Evolutionary conservation across 2,329 filamentous ascomycete genomes (phyloP).

Genomic region (Alternaria infectoria): DNA sequence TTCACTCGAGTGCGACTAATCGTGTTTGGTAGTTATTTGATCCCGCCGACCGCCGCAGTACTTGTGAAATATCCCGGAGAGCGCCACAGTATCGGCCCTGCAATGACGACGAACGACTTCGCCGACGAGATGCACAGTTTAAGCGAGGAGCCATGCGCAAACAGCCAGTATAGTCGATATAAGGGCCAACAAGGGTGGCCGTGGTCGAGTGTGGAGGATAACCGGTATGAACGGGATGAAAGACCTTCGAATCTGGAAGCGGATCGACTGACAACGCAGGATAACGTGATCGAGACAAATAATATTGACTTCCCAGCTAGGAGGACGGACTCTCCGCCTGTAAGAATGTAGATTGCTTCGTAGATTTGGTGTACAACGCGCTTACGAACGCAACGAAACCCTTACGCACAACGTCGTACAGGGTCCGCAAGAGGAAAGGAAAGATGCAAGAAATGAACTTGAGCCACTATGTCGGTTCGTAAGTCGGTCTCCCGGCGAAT

Average conservation of each 20-base stretch:
- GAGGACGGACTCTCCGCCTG: not conserved
- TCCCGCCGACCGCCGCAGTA: not conserved
- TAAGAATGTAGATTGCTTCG: not conserved
- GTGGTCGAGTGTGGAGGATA: not conserved
- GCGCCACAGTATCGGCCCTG: not conserved
- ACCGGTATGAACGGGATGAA: not conserved
- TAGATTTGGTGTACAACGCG: constrained; percentile 1
- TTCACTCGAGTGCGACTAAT: not conserved
- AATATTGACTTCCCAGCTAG: not conserved
- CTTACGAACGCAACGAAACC: constrained; percentile 3
- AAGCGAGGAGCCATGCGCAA: not conserved
- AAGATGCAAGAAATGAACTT: not conserved
- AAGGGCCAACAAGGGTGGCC: not conserved
- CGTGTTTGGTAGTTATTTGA: not conserved
- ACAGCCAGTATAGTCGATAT: not conserved
- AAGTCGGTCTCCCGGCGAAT: not conserved
- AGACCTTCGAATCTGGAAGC: not conserved
- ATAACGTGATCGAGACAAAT: not conserved
- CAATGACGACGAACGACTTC: not conserved
- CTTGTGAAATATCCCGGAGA: not conserved
- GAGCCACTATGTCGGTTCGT: not conserved
- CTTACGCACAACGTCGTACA: constrained; percentile 3
- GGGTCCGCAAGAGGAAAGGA: not conserved
- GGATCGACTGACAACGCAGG: not conserved
- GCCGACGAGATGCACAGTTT: not conserved